phyloP scores from a whole-genome alignment of 1,284 basidiomycete species.

The Peniophora sp. region DNA sequence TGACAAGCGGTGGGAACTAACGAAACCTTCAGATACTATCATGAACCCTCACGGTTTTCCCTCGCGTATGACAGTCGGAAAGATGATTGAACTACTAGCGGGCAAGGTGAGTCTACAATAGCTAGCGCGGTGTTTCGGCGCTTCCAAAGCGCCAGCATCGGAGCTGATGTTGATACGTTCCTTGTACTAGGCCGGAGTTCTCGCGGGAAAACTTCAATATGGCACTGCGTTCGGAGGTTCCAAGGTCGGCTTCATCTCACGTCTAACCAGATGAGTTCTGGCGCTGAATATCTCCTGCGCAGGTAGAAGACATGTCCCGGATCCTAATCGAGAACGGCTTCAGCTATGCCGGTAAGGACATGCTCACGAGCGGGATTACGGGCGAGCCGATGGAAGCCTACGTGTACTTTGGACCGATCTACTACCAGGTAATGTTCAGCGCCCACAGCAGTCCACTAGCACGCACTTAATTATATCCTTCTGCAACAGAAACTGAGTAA shows the following conservation, averaged over 20 bases:
- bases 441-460: conserved; percentile 24
- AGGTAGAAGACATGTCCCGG: conserved; percentile 98
- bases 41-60: conserved; percentile 99
- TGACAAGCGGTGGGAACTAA: too few relatives aligned
- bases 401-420: conserved; percentile 98
- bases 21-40: conserved; percentile 70
- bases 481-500: conserved; percentile 66
- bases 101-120: conserved; percentile 62
- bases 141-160: not conserved
- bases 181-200: conserved; percentile 67
- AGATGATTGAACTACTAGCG: conserved; percentile 98
- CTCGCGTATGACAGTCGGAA: conserved; percentile 99
- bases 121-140: conserved; percentile 2
- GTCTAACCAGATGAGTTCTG: not conserved
- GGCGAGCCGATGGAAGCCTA: conserved; percentile 95
- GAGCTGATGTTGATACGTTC: not conserved
- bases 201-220: conserved; percentile 83
- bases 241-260: conserved; percentile 48
- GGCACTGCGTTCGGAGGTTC: conserved; percentile 97
- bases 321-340: conserved; percentile 95
- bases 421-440: conserved; percentile 70
- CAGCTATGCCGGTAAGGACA: conserved; percentile 96
- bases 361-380: conserved; percentile 96
- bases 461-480: conserved; percentile 7
- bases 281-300: conserved; percentile 9